A percentile compares a stretch with the other conserved stretches of the same genome.
These are phyloP conservation scores for Oidiodendron maius DNA, from an alignment of 495 filamentous ascomycete genomes.

Conservation along the genomic window DNA sequence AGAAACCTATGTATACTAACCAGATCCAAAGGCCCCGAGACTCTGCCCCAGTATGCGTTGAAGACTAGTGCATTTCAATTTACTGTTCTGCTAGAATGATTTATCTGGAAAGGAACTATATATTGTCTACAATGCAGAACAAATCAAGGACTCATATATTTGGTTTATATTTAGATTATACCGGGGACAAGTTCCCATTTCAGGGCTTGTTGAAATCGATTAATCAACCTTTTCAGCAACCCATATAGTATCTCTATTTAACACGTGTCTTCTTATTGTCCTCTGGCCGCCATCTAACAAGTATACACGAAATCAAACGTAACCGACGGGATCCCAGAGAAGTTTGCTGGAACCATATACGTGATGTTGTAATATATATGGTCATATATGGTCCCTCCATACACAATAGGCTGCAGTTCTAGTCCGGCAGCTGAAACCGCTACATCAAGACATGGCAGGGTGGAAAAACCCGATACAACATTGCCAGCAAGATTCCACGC, in stretches of 20 bases:
- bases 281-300: slow-evolving; percentile 13
- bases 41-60: slow-evolving; percentile 42
- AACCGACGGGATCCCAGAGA: slow-evolving; percentile 21
- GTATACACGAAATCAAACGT: slow-evolving; percentile 24
- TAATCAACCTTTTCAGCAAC: no score
- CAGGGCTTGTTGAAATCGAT: no score
- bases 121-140: no score
- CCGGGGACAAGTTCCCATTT: no score
- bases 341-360: slow-evolving; percentile 22
- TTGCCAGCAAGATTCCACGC: slow-evolving; percentile 17
- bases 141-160: no score
- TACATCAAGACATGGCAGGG: slow-evolving; percentile 21
- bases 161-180: no score
- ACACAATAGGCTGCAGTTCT: slow-evolving; percentile 17
- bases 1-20: neutral
- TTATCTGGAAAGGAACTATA: slow-evolving; percentile 29
- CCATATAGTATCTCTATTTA: no score
- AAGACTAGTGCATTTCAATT: slow-evolving; percentile 37
- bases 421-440: slow-evolving; percentile 21
- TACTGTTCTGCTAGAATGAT: slow-evolving; percentile 42
- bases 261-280: no score
- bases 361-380: slow-evolving; percentile 27
- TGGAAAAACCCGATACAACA: slow-evolving; percentile 9
- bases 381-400: slow-evolving; percentile 24
- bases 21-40: slow-evolving; percentile 26